Percentiles rank a stretch among this genome's conserved stretches.
Evolutionary conservation across 2,329 filamentous ascomycete genomes (phyloP).

Genomic region (Coniosporium tulheliwenetii): DNA sequence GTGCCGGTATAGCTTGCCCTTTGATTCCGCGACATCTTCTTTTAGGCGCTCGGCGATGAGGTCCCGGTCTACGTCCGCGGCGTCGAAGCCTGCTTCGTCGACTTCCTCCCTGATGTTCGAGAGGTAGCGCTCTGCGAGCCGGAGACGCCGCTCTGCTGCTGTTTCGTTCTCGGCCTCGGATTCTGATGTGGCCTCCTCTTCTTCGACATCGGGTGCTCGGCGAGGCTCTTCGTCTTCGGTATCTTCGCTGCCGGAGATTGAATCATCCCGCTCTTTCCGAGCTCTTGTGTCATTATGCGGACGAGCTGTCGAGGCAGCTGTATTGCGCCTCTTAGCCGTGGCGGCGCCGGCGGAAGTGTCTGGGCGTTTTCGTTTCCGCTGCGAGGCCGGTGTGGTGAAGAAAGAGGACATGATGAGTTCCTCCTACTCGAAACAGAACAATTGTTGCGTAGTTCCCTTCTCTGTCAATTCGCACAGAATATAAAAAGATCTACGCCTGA

Average conservation of each 20-base stretch:
- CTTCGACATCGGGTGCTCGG: conserved; percentile 17
- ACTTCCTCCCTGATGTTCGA: conserved; percentile 71
- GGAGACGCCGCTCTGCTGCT: conserved; percentile 70
- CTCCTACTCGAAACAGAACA: no score
- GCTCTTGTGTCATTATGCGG: conserved; percentile 23
- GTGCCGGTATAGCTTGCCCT: conserved; percentile 74
- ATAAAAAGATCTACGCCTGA: no score
- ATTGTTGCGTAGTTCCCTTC: no score
- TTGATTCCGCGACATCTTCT: conserved; percentile 82
- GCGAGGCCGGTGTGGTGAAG: conserved; percentile 75
- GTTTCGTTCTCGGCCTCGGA: conserved; percentile 66
- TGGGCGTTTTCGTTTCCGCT: conserved; percentile 76
- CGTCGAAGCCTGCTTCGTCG: conserved; percentile 76
- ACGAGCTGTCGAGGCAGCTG: conserved; percentile 30
- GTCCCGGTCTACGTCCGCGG: conserved; percentile 82
- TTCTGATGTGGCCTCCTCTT: conserved; percentile 28
- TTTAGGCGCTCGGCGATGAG: conserved; percentile 79
- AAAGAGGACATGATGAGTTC: conserved; percentile 66
- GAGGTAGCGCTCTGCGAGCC: conserved; percentile 82
- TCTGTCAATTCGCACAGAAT: no score
- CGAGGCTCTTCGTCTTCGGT: conserved; percentile 39
- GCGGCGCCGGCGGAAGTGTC: conserved; percentile 31
- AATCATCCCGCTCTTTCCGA: conserved; percentile 48
- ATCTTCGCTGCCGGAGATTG: conserved; percentile 73
- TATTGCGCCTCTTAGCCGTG: conserved; percentile 43